Base-by-base conservation (phyloP, 495 filamentous ascomycete genomes). In the Annulohypoxylon bovei region DNA sequence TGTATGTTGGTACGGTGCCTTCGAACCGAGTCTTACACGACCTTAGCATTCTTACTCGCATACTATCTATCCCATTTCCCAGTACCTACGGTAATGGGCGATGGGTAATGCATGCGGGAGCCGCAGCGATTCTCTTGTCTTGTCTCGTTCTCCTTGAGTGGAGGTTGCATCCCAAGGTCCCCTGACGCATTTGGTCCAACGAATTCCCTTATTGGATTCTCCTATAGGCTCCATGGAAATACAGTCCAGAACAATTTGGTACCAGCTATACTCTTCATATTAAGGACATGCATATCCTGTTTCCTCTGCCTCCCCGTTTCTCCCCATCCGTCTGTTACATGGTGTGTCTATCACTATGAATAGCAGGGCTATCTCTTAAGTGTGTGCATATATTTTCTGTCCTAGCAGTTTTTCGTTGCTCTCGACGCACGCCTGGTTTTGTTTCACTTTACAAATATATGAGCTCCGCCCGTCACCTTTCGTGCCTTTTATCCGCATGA, bases 281-380 rank as follows among this genome's bases (percentile, higher is more conserved):
- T 74, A 72, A 74, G 68, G 40, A 60, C 71, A 74, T 58, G 68
- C 67, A 74, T 71, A 6, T 65, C 65, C 63, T 56, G 61, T 58
- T 52, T 74, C 65, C 68, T 60, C 44, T 56, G 44, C 50, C 69
- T 69, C 53, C 57, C 70, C 56, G 40, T 70, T 65, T 50, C 65
- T 55, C 37, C 64, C 42, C 66, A 62, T 60, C 53, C 49, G 40
- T 28, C 62, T 62, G 40, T 33, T 60, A 65, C 68, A 70, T 65
- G 37, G 37, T 46, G 67, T 53, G 65, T 58, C 32, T 65, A 75
- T 68, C 72, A 53, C 16, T 59, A 59, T 74, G 62, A 68, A 44
- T 67, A 47, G 39, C 56, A 53, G 63, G 58, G 22, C 58, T 52
- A 37, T 30, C 71, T 66, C 52, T 58, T 65, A 52, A 70, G 64